phyloP scores from a whole-genome alignment of 2,329 filamentous ascomycete genomes.

The Onygenales sp. region DNA sequence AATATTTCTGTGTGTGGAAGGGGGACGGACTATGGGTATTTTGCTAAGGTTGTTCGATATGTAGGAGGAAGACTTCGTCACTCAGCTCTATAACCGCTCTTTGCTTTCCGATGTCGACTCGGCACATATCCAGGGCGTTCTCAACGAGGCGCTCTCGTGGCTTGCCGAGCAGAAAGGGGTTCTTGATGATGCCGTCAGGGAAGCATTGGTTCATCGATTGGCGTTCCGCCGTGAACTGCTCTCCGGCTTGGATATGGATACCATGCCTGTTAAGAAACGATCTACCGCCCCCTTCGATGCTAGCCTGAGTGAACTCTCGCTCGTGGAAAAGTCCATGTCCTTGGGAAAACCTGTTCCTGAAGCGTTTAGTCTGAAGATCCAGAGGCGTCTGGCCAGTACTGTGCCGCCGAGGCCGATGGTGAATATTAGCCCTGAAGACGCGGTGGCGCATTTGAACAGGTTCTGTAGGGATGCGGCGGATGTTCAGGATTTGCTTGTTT shows the following conservation, averaged over 20 bases:
- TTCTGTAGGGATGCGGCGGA: conserved; percentile 65
- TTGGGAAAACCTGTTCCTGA: conserved; percentile 59
- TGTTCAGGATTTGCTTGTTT: conserved; percentile 57
- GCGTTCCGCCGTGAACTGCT: conserved; percentile 50
- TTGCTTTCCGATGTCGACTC: conserved; percentile 58
- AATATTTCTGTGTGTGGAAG: background rate
- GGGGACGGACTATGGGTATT: background rate
- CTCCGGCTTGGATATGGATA: conserved; percentile 29
- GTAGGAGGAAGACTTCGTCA: conserved; percentile 92
- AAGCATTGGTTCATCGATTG: conserved; percentile 57
- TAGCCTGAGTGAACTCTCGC: conserved; percentile 38
- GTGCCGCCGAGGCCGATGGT: conserved; percentile 89
- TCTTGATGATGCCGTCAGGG: conserved; percentile 28
- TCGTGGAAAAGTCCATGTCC: conserved; percentile 50
- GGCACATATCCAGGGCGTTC: conserved; percentile 44
- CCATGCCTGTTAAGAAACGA: conserved; percentile 21
- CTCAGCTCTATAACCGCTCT: conserved; percentile 75
- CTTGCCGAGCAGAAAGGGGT: conserved; percentile 30
- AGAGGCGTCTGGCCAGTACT: conserved; percentile 84
- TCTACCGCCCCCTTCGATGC: conserved; percentile 20
- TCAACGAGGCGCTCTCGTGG: conserved; percentile 47
- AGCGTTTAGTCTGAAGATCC: conserved; percentile 84
- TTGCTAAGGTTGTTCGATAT: background rate
- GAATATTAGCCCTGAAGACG: conserved; percentile 61
- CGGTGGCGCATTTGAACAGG: conserved; percentile 58